phyloP scores from a whole-genome alignment of 768 basidiomycete genomes.

The Termitomyces sp. region DNA sequence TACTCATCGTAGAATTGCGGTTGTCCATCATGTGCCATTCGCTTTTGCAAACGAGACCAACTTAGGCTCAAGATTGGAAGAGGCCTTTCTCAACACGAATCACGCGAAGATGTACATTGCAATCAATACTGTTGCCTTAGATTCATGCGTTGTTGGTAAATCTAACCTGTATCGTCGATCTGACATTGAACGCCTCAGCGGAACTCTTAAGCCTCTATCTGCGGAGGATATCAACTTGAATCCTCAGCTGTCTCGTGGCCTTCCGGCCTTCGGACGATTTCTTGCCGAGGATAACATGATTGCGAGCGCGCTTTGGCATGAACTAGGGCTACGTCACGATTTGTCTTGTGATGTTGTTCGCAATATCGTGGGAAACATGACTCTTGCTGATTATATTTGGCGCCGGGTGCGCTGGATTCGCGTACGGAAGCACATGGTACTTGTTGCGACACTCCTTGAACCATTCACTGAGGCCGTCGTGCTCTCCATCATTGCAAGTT shows the following conservation, averaged over 20 bases:
- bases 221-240: conserved; percentile 10
- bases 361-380: conserved; percentile 87
- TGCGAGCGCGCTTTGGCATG: conserved; percentile 87
- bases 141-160: conserved; percentile 97
- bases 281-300: conserved; percentile 99
- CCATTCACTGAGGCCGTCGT: conserved; percentile 89
- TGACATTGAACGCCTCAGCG: conserved; percentile 74
- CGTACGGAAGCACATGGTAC: conserved; percentile 91
- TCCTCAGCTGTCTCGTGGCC: conserved; percentile 39
- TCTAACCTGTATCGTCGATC: conserved; percentile 91
- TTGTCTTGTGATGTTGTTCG: conserved; percentile 87
- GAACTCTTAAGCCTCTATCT: conserved; percentile 46
- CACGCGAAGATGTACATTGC: conserved; percentile 98
- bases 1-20: conserved; percentile 49
- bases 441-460: conserved; percentile 81
- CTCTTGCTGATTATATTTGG: conserved; percentile 77
- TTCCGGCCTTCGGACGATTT: conserved; percentile 80
- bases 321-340: conserved; percentile 81
- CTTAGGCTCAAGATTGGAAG: conserved; percentile 83
- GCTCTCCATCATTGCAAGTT: conserved; percentile 57
- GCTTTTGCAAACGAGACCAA: conserved; percentile 65
- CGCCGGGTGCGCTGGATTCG: conserved; percentile 95
- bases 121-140: conserved; percentile 82
- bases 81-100: conserved; percentile 93
- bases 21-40: conserved; percentile 96